phyloP scores from a whole-genome alignment of 164 flowering plant genomes.

The Chloranthus sessilifolius region DNA sequence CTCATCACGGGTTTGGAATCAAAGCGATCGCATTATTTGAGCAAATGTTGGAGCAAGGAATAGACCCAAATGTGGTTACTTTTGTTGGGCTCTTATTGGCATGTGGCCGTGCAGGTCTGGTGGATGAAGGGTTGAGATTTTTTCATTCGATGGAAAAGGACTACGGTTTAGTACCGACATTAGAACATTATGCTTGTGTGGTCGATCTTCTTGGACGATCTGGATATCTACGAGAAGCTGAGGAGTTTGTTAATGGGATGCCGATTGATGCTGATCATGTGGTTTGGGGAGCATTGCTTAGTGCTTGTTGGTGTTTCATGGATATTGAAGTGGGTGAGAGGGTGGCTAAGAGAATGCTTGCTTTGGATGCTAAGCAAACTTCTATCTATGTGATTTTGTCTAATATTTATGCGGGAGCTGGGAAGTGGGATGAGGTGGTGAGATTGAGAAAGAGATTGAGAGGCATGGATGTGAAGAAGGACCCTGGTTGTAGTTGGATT shows the following conservation, averaged over 20 bases:
- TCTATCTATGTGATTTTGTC: conserved; percentile 54
- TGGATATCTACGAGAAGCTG: conserved; percentile 62
- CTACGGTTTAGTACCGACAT: conserved; percentile 39
- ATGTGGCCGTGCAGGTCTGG: conserved; percentile 51
- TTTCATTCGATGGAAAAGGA: conserved; percentile 45
- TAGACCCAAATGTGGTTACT: conserved; percentile 60
- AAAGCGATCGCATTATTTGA: conserved; percentile 47
- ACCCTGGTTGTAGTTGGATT: conserved; percentile 72
- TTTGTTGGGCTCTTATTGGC: conserved; percentile 63
- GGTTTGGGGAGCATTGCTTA: conserved; percentile 59
- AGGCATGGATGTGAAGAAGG: conserved; percentile 47
- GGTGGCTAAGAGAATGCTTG: conserved; percentile 51
- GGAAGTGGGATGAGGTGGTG: conserved; percentile 52
- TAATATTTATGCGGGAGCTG: conserved; percentile 56
- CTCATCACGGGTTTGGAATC: conserved; percentile 51
- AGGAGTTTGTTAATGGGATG: conserved; percentile 43
- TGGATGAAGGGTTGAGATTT: conserved; percentile 40
- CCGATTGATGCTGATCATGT: conserved; percentile 54
- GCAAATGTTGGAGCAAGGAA: conserved; percentile 38
- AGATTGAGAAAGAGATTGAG: conserved; percentile 38
- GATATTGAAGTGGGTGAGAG: conserved; percentile 51
- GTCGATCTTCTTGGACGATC: conserved; percentile 75
- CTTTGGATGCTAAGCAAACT: conserved; percentile 31
- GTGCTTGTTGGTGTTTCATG: conserved; percentile 64
- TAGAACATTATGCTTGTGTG: conserved; percentile 72